Evolutionary conservation across 2,329 filamentous ascomycete genomes (phyloP).

Genomic region (Cytospora paraplurivora): DNA sequence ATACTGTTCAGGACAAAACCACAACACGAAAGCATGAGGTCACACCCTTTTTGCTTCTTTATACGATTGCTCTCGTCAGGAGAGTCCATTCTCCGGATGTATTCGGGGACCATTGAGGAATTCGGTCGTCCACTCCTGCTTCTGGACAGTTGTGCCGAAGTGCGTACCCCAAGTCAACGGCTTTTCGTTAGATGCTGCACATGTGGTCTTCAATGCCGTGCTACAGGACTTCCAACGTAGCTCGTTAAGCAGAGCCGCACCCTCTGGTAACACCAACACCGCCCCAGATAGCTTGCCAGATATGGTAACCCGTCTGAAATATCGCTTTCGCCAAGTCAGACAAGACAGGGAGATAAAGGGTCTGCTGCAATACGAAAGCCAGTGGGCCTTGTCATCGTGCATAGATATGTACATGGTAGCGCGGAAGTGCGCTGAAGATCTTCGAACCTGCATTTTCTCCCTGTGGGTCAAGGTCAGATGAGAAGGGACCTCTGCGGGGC

Average conservation of each 20-base stretch:
- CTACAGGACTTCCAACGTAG: neutral
- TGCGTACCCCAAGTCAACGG: neutral
- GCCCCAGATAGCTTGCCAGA: neutral
- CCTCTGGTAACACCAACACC: slow-evolving; percentile 14
- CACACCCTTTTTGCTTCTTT: neutral
- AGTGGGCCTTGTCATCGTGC: neutral
- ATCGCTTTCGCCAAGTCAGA: neutral
- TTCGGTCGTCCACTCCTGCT: neutral
- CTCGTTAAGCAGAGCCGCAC: slow-evolving; percentile 18
- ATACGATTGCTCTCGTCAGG: neutral
- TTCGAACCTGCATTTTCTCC: neutral
- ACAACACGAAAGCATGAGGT: neutral
- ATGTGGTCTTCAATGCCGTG: neutral
- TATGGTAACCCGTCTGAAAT: neutral
- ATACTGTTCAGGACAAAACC: neutral
- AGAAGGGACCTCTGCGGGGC: slow-evolving; percentile 14
- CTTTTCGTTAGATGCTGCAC: neutral
- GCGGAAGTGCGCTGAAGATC: neutral
- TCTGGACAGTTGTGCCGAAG: neutral
- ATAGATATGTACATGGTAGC: neutral
- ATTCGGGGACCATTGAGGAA: neutral
- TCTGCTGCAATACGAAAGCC: slow-evolving; percentile 7
- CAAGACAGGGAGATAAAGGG: neutral
- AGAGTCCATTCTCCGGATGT: neutral
- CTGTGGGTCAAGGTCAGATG: slow-evolving; percentile 9